These are phyloP conservation scores for Neurospora terricola DNA, from an alignment of 495 filamentous ascomycete genomes.

Conservation along the genomic window DNA sequence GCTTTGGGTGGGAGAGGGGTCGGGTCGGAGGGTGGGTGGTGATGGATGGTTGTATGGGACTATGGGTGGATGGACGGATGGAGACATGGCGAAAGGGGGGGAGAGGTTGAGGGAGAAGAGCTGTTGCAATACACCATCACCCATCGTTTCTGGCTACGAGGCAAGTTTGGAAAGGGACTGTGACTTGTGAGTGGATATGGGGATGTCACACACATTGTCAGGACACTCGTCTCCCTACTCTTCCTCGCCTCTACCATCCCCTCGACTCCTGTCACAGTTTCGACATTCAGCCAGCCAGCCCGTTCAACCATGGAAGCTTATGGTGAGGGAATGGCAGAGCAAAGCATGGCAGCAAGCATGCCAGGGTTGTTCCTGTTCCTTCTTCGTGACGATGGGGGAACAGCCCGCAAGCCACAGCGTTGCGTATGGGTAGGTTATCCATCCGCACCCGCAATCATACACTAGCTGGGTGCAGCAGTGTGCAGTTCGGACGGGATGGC, in stretches of 20 bases:
- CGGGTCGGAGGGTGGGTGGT: not conserved
- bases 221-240: not conserved
- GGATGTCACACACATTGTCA: not conserved
- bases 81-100: not conserved
- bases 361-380: not conserved
- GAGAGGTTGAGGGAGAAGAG: not conserved
- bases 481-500: not conserved
- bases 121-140: not conserved
- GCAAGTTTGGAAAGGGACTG: not conserved
- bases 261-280: not conserved
- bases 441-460: not conserved
- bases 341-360: not conserved
- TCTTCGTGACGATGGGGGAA: not conserved
- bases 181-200: not conserved
- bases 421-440: not conserved
- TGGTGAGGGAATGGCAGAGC: not conserved
- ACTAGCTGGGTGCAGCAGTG: not conserved
- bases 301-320: not conserved
- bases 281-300: not conserved
- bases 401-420: not conserved
- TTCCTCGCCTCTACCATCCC: not conserved
- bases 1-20: not conserved
- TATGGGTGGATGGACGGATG: not conserved
- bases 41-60: conserved; percentile 7
- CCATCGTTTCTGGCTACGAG: not conserved